Conservation (phyloP, 2,329 filamentous ascomycete genomes). For the Penicillium hesseltinei region DNA sequence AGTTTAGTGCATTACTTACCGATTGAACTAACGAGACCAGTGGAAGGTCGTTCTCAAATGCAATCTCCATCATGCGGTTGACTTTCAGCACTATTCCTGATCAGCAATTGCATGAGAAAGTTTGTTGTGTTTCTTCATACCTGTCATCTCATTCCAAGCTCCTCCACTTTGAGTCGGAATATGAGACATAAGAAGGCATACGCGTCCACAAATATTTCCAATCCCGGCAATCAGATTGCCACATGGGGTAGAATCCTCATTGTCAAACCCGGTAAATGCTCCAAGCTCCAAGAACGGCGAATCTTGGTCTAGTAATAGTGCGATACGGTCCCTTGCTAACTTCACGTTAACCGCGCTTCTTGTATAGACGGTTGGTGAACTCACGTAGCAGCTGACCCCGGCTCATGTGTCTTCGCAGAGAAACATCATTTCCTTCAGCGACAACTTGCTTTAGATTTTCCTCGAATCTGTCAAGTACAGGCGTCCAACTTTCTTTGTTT, state of each 20-base stretch:
- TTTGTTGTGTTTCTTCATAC: constrained; percentile 1
- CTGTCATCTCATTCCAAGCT: constrained; percentile 46
- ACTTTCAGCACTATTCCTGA: constrained; percentile 29
- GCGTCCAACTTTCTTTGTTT: constrained; percentile 27
- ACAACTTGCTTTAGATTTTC: constrained; percentile 26
- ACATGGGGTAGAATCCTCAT: constrained; percentile 37
- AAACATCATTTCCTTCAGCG: constrained; percentile 32
- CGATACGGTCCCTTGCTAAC: constrained; percentile 40
- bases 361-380: neutral
- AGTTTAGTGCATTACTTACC: constrained; percentile 9
- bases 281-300: constrained; percentile 44
- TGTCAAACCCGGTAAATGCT: constrained; percentile 37
- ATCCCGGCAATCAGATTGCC: constrained; percentile 43
- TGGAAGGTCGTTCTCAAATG: constrained; percentile 43
- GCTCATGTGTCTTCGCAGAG: constrained; percentile 28
- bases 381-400: constrained; percentile 32
- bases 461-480: constrained; percentile 35
- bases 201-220: constrained; percentile 34
- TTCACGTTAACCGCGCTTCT: no score
- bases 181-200: constrained; percentile 42
- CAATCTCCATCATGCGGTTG: constrained; percentile 40
- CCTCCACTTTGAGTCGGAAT: constrained; percentile 46
- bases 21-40: constrained; percentile 44
- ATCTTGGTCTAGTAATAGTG: constrained; percentile 38
- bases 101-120: neutral